These are phyloP conservation scores for Aspergillus clavatus DNA, from an alignment of 2,329 filamentous ascomycete genomes.

Conservation along the genomic window DNA sequence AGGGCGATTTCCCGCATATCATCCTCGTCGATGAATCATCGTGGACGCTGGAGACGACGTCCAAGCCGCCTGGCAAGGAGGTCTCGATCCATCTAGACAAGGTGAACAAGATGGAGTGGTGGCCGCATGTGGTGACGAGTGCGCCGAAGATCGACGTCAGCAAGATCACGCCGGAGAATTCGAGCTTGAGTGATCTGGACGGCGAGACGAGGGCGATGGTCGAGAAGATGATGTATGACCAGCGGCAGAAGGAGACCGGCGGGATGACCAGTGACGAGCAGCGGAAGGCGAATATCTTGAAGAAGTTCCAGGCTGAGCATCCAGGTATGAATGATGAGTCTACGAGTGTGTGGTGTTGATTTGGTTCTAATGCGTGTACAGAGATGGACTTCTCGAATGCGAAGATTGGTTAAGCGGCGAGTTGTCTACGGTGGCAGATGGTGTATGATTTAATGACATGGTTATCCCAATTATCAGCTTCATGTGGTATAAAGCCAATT, in stretches of 20 bases:
- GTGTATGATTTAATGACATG: conserved; percentile 21
- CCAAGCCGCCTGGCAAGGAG: conserved; percentile 57
- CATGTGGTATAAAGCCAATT: no score
- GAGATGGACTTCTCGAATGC: conserved; percentile 67
- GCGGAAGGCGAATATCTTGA: conserved; percentile 87
- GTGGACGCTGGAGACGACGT: conserved; percentile 77
- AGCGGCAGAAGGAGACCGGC: conserved; percentile 91
- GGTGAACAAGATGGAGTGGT: conserved; percentile 96
- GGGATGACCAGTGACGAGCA: conserved; percentile 88
- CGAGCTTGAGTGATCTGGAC: conserved; percentile 85
- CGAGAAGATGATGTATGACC: conserved; percentile 99
- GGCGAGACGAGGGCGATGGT: conserved; percentile 95
- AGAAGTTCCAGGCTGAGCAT: conserved; percentile 83
- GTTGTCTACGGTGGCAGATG: neutral
- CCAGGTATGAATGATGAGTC: conserved; percentile 39
- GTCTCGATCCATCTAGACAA: conserved; percentile 91
- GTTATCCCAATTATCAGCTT: no score
- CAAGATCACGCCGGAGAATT: conserved; percentile 91
- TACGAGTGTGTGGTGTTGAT: conserved; percentile 4
- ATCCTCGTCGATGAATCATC: conserved; percentile 83
- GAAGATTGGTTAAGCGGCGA: conserved; percentile 49
- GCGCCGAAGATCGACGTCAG: conserved; percentile 91
- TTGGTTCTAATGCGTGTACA: conserved; percentile 14
- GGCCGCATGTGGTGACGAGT: conserved; percentile 80
- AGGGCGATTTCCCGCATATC: conserved; percentile 81